Conservation (phyloP, 768 basidiomycete genomes). For the Russula sp. region DNA sequence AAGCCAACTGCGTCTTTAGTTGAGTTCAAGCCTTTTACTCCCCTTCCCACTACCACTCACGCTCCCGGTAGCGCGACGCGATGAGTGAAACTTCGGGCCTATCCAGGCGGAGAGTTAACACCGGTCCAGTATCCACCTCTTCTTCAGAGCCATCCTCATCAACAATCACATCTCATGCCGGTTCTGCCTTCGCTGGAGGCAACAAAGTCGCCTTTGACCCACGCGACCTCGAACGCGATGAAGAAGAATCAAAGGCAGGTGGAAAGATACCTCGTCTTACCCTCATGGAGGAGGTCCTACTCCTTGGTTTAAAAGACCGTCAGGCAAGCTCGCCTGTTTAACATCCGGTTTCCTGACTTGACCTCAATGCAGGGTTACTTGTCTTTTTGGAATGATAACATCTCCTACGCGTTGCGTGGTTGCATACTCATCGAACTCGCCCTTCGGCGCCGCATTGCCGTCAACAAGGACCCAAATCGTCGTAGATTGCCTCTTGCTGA, state of each 20-base stretch:
- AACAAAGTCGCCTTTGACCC: slow-evolving; percentile 92
- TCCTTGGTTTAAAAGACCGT: slow-evolving; percentile 94
- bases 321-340: slow-evolving; percentile 49
- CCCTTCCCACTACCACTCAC: background rate
- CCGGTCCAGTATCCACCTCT: slow-evolving; percentile 33
- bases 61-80: background rate
- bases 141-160: slow-evolving; percentile 33
- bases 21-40: background rate
- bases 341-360: background rate
- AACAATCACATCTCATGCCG: slow-evolving; percentile 46
- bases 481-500: slow-evolving; percentile 71
- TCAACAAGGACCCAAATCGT: slow-evolving; percentile 79
- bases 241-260: slow-evolving; percentile 55
- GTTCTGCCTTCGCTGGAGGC: slow-evolving; percentile 81
- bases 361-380: slow-evolving; percentile 66
- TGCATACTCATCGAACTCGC: slow-evolving; percentile 97
- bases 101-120: slow-evolving; percentile 52
- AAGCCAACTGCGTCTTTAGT: background rate
- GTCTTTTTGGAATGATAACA: slow-evolving; percentile 99
- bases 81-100: slow-evolving; percentile 34
- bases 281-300: slow-evolving; percentile 93
- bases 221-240: slow-evolving; percentile 72
- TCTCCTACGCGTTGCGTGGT: slow-evolving; percentile 96
- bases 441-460: slow-evolving; percentile 87
- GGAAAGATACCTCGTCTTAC: slow-evolving; percentile 82